Percentiles rank a stretch among this genome's conserved stretches.
These are phyloP conservation scores for Globisporangium canariense DNA, from an alignment of 352 stramenopile species.

Conservation along the genomic window DNA sequence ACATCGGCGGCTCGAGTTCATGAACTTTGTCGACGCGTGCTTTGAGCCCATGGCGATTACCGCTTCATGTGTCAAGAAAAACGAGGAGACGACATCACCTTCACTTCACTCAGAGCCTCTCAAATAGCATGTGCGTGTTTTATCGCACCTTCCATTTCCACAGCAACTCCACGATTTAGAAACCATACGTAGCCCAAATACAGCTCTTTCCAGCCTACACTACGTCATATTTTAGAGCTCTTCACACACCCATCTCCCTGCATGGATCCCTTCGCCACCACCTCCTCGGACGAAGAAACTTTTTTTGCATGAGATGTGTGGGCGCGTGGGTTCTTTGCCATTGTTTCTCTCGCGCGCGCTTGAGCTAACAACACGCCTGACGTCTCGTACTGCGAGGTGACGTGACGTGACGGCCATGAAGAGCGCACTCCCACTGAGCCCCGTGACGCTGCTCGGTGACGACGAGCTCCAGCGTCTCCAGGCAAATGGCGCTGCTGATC, in stretches of 20 bases:
- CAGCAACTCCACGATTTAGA: not conserved
- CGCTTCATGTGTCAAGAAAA: too few relatives aligned
- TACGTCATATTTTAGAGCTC: not conserved
- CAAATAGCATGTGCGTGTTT: not conserved
- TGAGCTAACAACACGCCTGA: not conserved
- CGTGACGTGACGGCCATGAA: constrained; percentile 4
- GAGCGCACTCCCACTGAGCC: constrained; percentile 4
- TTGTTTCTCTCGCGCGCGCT: not conserved
- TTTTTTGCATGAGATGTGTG: not conserved
- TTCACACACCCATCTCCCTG: not conserved
- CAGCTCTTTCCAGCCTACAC: not conserved
- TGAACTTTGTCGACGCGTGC: too few relatives aligned
- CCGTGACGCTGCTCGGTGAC: constrained; percentile 15
- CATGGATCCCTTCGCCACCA: constrained; percentile 3
- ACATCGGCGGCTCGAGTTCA: too few relatives aligned
- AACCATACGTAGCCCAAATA: not conserved
- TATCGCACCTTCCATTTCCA: not conserved
- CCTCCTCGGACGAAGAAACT: not conserved
- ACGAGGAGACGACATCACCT: not conserved
- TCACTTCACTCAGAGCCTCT: not conserved
- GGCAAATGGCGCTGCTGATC: not conserved
- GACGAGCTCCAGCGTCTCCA: constrained; percentile 2
- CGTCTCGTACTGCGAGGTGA: not conserved
- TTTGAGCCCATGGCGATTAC: too few relatives aligned
- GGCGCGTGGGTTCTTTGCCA: not conserved